Evolutionary conservation across 495 filamentous ascomycete genomes (phyloP).

Genomic region (Penicillium samsonianum): DNA sequence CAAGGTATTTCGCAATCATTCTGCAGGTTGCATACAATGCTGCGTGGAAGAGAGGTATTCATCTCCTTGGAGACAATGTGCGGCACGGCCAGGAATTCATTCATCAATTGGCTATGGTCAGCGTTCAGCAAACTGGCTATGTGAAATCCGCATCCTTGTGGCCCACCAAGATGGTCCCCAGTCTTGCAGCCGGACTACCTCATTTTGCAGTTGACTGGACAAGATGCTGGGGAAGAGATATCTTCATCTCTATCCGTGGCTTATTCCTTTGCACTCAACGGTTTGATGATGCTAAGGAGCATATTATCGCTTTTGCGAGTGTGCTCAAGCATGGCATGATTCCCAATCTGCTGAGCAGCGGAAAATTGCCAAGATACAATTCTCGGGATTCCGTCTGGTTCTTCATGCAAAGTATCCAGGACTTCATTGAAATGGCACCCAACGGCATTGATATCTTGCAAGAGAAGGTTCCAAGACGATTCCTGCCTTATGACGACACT

Average conservation of each 20-base stretch:
- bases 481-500: conserved; percentile 91
- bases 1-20: conserved; percentile 89
- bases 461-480: conserved; percentile 79
- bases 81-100: conserved; percentile 80
- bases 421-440: conserved; percentile 83
- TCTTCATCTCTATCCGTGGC: conserved; percentile 93
- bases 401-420: conserved; percentile 91
- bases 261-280: conserved; percentile 86
- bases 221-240: conserved; percentile 94
- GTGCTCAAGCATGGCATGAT: conserved; percentile 99
- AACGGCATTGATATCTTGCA: conserved; percentile 73
- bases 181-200: conserved; percentile 88
- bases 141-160: conserved; percentile 88
- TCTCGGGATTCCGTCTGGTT: conserved; percentile 97
- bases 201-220: conserved; percentile 96
- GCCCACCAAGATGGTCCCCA: conserved; percentile 79
- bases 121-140: conserved; percentile 82
- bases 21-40: conserved; percentile 84
- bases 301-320: conserved; percentile 93
- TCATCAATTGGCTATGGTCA: conserved; percentile 84
- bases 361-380: conserved; percentile 92
- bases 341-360: conserved; percentile 86
- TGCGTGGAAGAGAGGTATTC: conserved; percentile 73
- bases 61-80: conserved; percentile 75
- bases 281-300: conserved; percentile 84